A percentile compares a stretch with the other conserved stretches of the same genome.
Evolutionary conservation across 768 basidiomycete species (phyloP).

Genomic region (Phlebiopsis flavidoalba): DNA sequence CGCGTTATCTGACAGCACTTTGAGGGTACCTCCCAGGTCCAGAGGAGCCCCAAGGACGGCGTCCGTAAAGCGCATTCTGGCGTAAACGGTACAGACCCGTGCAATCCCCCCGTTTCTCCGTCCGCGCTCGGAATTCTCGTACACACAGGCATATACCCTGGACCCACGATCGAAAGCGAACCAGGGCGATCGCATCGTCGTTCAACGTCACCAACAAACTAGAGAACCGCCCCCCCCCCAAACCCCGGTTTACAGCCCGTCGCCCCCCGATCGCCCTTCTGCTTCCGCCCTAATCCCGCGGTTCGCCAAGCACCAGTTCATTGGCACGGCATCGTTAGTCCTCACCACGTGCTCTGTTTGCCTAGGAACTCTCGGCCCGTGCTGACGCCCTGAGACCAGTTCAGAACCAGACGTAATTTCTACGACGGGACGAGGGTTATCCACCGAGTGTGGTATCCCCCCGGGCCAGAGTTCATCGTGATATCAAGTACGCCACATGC

Average conservation of each 20-base stretch:
- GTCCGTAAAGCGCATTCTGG: constrained; percentile 35
- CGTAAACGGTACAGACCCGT: constrained; percentile 30
- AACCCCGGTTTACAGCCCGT: constrained; percentile 31
- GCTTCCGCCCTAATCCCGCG: neutral
- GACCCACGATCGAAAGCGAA: constrained; percentile 34
- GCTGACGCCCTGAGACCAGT: constrained; percentile 17
- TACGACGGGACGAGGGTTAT: constrained; percentile 39
- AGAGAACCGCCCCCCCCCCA: too few relatives aligned
- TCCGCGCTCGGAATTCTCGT: neutral
- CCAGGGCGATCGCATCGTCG: constrained; percentile 30
- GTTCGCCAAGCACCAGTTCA: constrained; percentile 24
- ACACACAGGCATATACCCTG: constrained; percentile 27
- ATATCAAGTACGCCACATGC: constrained; percentile 26
- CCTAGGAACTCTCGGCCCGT: neutral
- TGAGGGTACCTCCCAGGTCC: constrained; percentile 30
- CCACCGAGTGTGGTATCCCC: constrained; percentile 50
- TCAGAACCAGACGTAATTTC: constrained; percentile 41
- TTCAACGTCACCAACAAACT: constrained; percentile 32
- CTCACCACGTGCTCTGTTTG: neutral
- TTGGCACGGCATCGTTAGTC: constrained; percentile 28
- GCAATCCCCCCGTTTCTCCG: neutral
- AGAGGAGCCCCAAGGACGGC: constrained; percentile 37
- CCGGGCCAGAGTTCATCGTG: constrained; percentile 39
- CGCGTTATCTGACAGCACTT: constrained; percentile 40
- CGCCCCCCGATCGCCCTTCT: neutral